Conservation (phyloP, 2,329 filamentous ascomycete genomes). For the Pleoardoris graminearum region DNA sequence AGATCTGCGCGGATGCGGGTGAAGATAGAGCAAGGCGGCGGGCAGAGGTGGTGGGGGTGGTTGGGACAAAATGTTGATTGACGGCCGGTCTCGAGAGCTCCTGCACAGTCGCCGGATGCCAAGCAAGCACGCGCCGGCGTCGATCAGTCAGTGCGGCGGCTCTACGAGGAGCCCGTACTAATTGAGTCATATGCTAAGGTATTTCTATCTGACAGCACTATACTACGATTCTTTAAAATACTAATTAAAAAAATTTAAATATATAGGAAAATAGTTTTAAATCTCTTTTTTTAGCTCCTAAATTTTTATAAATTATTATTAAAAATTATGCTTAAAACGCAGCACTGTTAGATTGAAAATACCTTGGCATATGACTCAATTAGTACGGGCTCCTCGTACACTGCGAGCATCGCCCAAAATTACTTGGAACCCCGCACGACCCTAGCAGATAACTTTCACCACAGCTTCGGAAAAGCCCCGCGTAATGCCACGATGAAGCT, state of each 20-base stretch:
- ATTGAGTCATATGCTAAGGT: too few relatives aligned
- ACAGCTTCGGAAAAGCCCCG: conserved; percentile 2
- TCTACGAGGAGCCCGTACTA: too few relatives aligned
- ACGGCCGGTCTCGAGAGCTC: conserved; percentile 34
- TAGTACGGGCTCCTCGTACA: too few relatives aligned
- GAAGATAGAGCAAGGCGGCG: conserved; percentile 15
- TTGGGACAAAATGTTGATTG: conserved; percentile 31
- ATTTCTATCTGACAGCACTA: too few relatives aligned
- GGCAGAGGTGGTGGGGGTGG: conserved; percentile 18
- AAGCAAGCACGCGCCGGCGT: conserved; percentile 27
- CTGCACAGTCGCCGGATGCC: conserved; percentile 16
- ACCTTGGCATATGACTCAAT: too few relatives aligned
- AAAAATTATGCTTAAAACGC: too few relatives aligned
- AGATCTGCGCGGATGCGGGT: conserved; percentile 12
- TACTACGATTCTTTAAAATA: too few relatives aligned
- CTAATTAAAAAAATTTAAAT: too few relatives aligned
- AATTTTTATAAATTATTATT: too few relatives aligned
- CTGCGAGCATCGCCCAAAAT: conserved; percentile 35
- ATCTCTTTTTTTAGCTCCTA: too few relatives aligned
- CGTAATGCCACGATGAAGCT: conserved; percentile 72
- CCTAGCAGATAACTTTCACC: conserved; percentile 14
- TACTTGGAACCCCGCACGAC: conserved; percentile 11
- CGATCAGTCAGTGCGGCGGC: conserved; percentile 18
- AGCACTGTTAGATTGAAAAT: too few relatives aligned
- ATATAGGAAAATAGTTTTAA: too few relatives aligned